Percentiles rank a stretch among this genome's conserved stretches.
phyloP scores from a whole-genome alignment of 148 eudicot genomes.

The Chenopodium berlandieri region DNA sequence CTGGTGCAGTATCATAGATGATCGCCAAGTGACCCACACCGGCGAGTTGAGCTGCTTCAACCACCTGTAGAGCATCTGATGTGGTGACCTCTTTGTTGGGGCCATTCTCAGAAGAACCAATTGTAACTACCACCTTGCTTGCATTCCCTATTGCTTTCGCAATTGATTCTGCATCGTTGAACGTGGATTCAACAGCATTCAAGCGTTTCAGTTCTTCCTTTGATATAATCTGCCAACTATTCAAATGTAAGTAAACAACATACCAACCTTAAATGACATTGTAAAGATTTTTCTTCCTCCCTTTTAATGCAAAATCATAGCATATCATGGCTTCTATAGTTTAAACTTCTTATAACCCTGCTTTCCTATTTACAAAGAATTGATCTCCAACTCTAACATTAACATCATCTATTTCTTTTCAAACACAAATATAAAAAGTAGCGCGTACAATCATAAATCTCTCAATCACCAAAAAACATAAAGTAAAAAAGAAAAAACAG shows the following conservation, averaged over 20 bases:
- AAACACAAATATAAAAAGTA: background rate
- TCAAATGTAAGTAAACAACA: background rate
- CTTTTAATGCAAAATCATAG: no score
- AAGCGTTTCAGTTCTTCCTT: conserved; percentile 79
- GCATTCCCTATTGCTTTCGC: conserved; percentile 96
- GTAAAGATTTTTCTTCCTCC: background rate
- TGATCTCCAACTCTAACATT: background rate
- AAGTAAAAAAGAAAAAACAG: background rate
- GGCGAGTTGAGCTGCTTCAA: conserved; percentile 77
- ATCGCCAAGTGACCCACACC: conserved; percentile 80
- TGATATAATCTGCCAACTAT: conserved; percentile 69
- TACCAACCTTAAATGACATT: background rate
- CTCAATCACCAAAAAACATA: background rate
- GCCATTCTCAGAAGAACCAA: conserved; percentile 70
- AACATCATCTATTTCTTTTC: background rate
- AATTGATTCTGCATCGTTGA: conserved; percentile 67
- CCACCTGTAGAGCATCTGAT: conserved; percentile 64
- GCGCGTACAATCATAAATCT: no score
- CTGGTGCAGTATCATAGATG: conserved; percentile 57
- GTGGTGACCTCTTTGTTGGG: conserved; percentile 52
- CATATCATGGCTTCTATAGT: no score
- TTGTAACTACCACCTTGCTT: conserved; percentile 81
- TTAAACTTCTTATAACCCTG: no score
- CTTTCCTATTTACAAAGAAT: background rate
- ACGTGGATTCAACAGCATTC: conserved; percentile 81